Evolutionary conservation across 1,139 yeast species (phyloP).

Genomic region (Meyerozyma carpophila): DNA sequence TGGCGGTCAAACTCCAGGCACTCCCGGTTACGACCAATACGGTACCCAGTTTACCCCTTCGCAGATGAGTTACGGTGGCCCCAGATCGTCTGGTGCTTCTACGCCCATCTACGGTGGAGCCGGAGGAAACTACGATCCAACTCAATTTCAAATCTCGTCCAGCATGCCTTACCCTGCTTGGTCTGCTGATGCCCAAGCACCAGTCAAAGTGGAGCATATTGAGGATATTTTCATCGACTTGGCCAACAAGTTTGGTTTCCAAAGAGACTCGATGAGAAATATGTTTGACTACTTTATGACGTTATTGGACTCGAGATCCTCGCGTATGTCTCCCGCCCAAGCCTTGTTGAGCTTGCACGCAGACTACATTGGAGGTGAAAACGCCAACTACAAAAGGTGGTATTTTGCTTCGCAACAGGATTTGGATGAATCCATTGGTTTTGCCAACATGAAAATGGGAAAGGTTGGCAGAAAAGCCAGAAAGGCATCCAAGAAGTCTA

Average conservation of each 20-base stretch:
- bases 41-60: constrained; percentile 79
- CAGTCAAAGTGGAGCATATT: constrained; percentile 80
- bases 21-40: constrained; percentile 66
- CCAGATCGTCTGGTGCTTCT: constrained; percentile 88
- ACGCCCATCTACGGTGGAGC: constrained; percentile 87
- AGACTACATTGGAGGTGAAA: constrained; percentile 60
- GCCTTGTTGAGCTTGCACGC: constrained; percentile 91
- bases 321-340: constrained; percentile 95
- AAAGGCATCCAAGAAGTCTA: constrained; percentile 51
- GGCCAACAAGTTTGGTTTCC: constrained; percentile 92
- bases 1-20: constrained; percentile 67
- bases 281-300: constrained; percentile 96
- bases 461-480: constrained; percentile 53
- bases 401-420: constrained; percentile 25
- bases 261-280: constrained; percentile 94
- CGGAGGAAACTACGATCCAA: constrained; percentile 56
- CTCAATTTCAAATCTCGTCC: constrained; percentile 56
- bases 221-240: constrained; percentile 88
- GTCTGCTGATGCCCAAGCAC: constrained; percentile 45
- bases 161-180: constrained; percentile 34
- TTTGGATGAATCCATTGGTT: constrained; percentile 31
- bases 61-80: constrained; percentile 79
- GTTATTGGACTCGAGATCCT: constrained; percentile 87
- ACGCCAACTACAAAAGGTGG: constrained; percentile 26
- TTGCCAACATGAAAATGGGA: constrained; percentile 65